Evolutionary conservation across 2,329 filamentous ascomycete genomes (phyloP).

Genomic region (Fusarium tanahbumbuense): DNA sequence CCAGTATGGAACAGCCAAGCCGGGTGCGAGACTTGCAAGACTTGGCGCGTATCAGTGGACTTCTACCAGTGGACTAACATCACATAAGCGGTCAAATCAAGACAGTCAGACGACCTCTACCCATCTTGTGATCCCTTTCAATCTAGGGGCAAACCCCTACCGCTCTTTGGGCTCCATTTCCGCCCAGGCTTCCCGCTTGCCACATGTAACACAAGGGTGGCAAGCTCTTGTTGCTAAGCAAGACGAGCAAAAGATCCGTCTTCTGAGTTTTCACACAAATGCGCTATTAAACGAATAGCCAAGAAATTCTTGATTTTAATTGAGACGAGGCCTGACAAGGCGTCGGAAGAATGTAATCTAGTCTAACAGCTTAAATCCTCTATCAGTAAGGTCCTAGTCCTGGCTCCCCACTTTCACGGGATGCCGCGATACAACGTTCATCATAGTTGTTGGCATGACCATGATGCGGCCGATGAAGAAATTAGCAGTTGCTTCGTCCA

Average conservation of each 20-base stretch:
- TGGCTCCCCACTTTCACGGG: not conserved
- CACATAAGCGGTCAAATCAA: not conserved
- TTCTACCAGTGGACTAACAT: not conserved
- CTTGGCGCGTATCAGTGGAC: not conserved
- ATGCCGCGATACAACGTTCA: not conserved
- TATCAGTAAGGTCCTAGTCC: not conserved
- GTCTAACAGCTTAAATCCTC: not conserved
- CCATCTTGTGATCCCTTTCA: not conserved
- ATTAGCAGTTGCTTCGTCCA: not conserved
- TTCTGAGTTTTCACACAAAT: not conserved
- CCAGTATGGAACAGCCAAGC: not conserved
- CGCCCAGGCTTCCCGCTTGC: not conserved
- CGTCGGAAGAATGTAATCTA: not conserved
- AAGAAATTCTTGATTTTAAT: not conserved
- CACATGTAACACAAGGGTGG: not conserved
- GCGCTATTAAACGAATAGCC: rapidly evolving
- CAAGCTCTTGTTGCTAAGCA: not conserved
- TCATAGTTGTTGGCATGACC: not conserved
- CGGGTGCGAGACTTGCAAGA: not conserved
- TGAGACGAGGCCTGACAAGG: not conserved
- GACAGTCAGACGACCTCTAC: not conserved
- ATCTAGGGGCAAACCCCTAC: rapidly evolving
- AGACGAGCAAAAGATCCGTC: rapidly evolving
- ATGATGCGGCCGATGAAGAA: not conserved
- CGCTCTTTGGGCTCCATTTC: not conserved